phyloP scores from a whole-genome alignment of 2,329 filamentous ascomycete genomes.

The Hypoxylon rubiginosum region DNA sequence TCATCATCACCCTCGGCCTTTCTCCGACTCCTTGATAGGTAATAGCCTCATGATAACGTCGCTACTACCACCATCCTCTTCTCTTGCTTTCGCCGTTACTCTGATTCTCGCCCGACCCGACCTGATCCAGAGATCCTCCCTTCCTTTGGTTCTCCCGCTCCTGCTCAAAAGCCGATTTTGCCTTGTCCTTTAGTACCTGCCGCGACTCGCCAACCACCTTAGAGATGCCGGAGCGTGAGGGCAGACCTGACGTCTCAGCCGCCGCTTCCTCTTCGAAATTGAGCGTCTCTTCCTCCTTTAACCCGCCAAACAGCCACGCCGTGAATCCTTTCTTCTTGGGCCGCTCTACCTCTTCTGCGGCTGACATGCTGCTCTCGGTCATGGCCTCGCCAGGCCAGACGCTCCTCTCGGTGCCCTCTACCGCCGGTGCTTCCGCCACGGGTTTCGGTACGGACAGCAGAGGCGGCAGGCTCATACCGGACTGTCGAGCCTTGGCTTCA shows the following conservation, averaged over 20 bases:
- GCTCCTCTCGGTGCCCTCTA: slow-evolving; percentile 50
- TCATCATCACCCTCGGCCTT: slow-evolving; percentile 2
- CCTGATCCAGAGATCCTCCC: slow-evolving; percentile 65
- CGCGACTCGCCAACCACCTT: slow-evolving; percentile 52
- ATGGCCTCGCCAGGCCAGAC: slow-evolving; percentile 46
- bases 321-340: slow-evolving; percentile 46
- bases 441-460: slow-evolving; percentile 61
- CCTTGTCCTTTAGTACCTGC: slow-evolving; percentile 55
- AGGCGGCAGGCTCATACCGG: slow-evolving; percentile 63
- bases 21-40: neutral
- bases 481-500: slow-evolving; percentile 61
- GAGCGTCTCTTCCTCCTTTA: slow-evolving; percentile 52
- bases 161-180: slow-evolving; percentile 60
- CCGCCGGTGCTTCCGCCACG: slow-evolving; percentile 50
- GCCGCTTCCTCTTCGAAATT: slow-evolving; percentile 52
- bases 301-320: slow-evolving; percentile 56
- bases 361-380: slow-evolving; percentile 39
- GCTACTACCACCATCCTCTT: slow-evolving; percentile 60
- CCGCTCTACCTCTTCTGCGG: slow-evolving; percentile 32
- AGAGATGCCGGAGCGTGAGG: slow-evolving; percentile 32
- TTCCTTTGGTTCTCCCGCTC: slow-evolving; percentile 65
- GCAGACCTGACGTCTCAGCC: slow-evolving; percentile 46
- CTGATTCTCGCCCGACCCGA: slow-evolving; percentile 57
- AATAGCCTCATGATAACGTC: neutral
- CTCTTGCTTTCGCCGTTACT: slow-evolving; percentile 57